Base-by-base conservation (phyloP, 2,329 filamentous ascomycete genomes). In the Apiospora sp. region DNA sequence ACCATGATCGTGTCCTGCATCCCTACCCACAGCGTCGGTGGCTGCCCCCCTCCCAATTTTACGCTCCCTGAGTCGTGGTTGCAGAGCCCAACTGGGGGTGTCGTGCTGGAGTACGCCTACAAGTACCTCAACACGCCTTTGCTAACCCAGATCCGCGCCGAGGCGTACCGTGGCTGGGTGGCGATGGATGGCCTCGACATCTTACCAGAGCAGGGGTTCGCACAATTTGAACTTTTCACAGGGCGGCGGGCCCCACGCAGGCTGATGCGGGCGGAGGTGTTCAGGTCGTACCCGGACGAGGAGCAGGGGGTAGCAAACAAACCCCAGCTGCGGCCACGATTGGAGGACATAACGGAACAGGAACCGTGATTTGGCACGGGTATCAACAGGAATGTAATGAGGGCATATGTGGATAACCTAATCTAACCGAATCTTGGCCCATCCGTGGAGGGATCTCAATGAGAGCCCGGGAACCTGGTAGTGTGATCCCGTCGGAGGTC, bases 161-260 rank as follows among this genome's bases (percentile, higher is more conserved):
- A 89, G 80, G 85, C 89, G 27, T 84, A 90, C 71, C 84, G 87
- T 75, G 87, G 93, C 54, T 95, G 93, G 93, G 91, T 94, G 0
- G 87, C 93, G 24, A 89, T 95, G 81, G 92, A 95, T 77, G 93
- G 93, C 0, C 83, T 95, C 16, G 93, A 95, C 76, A 86, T 95
- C 67, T 82, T 96, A 19, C 92, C 92, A 0, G 93, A 95, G 79
- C 93, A 95, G 79, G 93, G 92, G 0, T 93, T 93, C 81, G 93
- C 93, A 0, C 93, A 95, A 77, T 96, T 95, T 78, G 93, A 96
- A 81, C 82, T 95, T 2, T 94, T 95, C 79, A 95, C 93, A 0
- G 93, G 93, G 0, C 86, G 92, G 69, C 87, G 91, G 76, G 92
- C 92, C 13, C 92, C 92, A 10, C 87, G 93, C 37, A 84, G 89